Evolutionary conservation across 768 basidiomycete species (phyloP).

Genomic region (Boletus barrowsii): DNA sequence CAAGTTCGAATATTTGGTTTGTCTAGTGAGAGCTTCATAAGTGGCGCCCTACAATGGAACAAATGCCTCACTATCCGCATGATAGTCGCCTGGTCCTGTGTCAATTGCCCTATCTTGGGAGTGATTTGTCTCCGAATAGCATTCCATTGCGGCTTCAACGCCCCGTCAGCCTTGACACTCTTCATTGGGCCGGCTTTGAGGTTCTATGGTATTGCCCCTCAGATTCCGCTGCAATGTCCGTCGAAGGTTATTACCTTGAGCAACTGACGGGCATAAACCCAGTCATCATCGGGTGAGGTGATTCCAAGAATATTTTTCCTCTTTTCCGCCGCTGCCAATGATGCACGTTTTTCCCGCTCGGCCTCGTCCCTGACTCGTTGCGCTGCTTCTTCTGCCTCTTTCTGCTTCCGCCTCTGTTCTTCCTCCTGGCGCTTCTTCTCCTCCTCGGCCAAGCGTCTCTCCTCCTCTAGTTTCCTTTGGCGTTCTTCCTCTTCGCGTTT

Average conservation of each 20-base stretch:
- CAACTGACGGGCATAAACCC: slow-evolving; percentile 51
- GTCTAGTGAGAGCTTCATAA: slow-evolving; percentile 30
- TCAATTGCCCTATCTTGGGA: slow-evolving; percentile 85
- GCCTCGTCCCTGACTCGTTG: slow-evolving; percentile 33
- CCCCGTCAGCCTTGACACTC: slow-evolving; percentile 56
- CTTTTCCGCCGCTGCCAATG: slow-evolving; percentile 37
- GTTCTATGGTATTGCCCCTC: slow-evolving; percentile 36
- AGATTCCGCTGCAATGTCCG: slow-evolving; percentile 22
- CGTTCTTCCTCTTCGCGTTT: slow-evolving; percentile 47
- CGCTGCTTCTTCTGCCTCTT: slow-evolving; percentile 30
- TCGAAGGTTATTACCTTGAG: slow-evolving; percentile 44
- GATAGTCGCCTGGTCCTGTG: slow-evolving; percentile 63
- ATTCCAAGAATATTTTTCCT: slow-evolving; percentile 47
- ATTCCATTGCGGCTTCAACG: slow-evolving; percentile 59
- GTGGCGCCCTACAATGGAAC: slow-evolving; percentile 7
- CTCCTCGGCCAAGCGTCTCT: slow-evolving; percentile 41
- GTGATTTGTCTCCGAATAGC: slow-evolving; percentile 73
- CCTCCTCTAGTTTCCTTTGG: slow-evolving; percentile 47
- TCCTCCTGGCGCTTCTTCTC: slow-evolving; percentile 41
- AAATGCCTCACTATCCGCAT: slow-evolving; percentile 54
- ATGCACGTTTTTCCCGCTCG: slow-evolving; percentile 35
- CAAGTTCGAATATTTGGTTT: slow-evolving; percentile 40
- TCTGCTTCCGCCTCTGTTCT: slow-evolving; percentile 39
- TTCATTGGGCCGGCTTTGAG: slow-evolving; percentile 67
- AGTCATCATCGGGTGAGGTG: slow-evolving; percentile 59